Base-by-base conservation (phyloP, 2,329 filamentous ascomycete genomes). In the Pyrenochaeta sp. region DNA sequence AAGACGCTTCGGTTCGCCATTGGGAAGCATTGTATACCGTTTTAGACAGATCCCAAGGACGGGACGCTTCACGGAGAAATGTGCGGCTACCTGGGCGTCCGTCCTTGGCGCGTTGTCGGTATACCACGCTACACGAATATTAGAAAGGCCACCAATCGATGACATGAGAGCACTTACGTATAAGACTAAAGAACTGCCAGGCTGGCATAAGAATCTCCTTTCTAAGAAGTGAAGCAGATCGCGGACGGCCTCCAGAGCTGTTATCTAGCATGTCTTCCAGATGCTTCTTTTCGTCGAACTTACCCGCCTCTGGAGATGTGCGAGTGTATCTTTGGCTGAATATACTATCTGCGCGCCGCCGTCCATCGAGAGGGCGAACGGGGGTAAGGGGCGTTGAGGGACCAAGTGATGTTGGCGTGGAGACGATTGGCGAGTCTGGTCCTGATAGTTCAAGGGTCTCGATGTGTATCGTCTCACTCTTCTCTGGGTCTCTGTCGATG, bases 191-290 rank as follows among this genome's bases (percentile, higher is more conserved):
- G 72, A 98, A 97, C 71, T 97, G 94, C 93, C 93, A 98, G 1
- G 95, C 95, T 37, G 94, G 94, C 82, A 98, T 97, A 57, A 94
- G 89, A 13, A 98, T 91, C 69, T 96, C 93, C 72, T 94, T 97
- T 63, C 85, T 73, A 57, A 76, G 77, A 49, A 84, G 77, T 34
- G 80, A 82, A 39, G 69, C 67, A 44, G 75, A 73, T 25, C 74
- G 64, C 72, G 76, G 73, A 63, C 67, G 67, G 57, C 65, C 67
- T 64, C 63, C 48, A 44, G 70, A 71, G 56, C 76, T 72, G 34
- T 71, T 71, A 45, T 68, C 73, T 51, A 71, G 59, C 56, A 78
- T 75, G 52, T 80, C 79, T 39, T 75, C 66, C 80, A 78, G 64
- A 25, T 71, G 69, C 70, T 79, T 81, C 66, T 85, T 85, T 63